Conservation (phyloP, 768 basidiomycete species). For the Lactarius psammicola region DNA sequence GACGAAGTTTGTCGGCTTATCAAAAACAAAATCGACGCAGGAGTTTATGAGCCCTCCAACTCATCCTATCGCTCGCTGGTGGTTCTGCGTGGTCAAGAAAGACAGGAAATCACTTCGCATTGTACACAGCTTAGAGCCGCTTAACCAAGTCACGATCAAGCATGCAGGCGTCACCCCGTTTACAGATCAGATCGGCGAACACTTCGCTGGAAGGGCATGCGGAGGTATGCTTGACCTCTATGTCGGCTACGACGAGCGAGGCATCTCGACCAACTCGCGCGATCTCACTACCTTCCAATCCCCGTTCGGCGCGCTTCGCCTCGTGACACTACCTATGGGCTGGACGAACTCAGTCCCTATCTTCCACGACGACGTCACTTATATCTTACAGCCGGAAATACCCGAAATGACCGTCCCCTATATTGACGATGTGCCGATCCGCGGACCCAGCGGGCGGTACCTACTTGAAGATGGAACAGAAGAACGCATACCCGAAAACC, state of each 20-base stretch:
- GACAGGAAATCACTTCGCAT: conserved; percentile 29
- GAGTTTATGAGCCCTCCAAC: too few species aligned
- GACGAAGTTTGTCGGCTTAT: not conserved
- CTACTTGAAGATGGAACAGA: not conserved
- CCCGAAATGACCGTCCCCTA: too few species aligned
- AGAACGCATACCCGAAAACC: not conserved
- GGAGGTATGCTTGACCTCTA: conserved; percentile 39
- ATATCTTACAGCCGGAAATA: too few species aligned
- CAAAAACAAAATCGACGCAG: conserved; percentile 35
- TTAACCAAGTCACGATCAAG: conserved; percentile 24
- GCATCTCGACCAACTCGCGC: conserved; percentile 10
- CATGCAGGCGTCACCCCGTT: conserved; percentile 21
- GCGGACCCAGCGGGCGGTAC: too few species aligned
- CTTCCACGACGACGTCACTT: too few species aligned
- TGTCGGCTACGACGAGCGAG: conserved; percentile 3
- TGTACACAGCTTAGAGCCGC: conserved; percentile 32
- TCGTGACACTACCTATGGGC: too few species aligned
- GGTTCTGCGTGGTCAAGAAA: conserved; percentile 42
- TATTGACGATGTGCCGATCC: too few species aligned
- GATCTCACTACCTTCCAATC: too few species aligned
- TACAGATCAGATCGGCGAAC: too few species aligned
- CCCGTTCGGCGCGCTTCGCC: too few species aligned
- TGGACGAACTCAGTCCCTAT: too few species aligned
- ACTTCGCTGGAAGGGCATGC: conserved; percentile 25
- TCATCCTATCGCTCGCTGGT: conserved; percentile 37